Evolutionary conservation across 257 asterid species (phyloP), one percentile per base, ranked within the genome.

Genomic region (Pogostemon cablin): DNA sequence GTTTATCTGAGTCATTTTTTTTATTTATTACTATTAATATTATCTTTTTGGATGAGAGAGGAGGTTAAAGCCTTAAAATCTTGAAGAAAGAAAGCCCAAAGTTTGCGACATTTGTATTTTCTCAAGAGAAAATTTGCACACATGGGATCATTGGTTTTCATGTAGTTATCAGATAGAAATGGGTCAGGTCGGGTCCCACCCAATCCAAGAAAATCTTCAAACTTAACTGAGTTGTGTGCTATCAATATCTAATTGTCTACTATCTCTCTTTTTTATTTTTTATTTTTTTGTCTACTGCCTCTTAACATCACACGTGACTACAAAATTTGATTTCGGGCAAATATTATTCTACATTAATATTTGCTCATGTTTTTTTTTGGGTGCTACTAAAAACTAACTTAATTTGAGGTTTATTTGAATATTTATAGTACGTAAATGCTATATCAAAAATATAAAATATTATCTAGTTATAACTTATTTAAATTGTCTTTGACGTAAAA

Each of bases 201-300:
- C 61, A 61, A 65, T 71, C 74, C 72, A 62, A 68, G 7, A 73
- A 78, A 62, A 73, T 77, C 75, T 67, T 72, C 56, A 58, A 52
- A 72, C 58, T 77, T 50, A 12, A 50, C 32, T 55, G 8, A 20
- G 5, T 52, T 37, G 47, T 52, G 55, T 47, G 63, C 58, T 39
- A 48, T 52, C 25, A 58, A 50, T 62, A 46, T 62, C 53, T 4
- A 41, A 41, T 53, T 47, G 68, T 74, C 62, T 9, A 73, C 62
- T 67, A 5, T 38, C 46, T 9, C 50, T 49, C 32, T 25, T 1
- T 25, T 25, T 4, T 42, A 2, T 42, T 5, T 42, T 42, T 5
- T 42, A 15, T 15, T 15, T 15, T 15, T 15, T 15, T 15, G 17
- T 15, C 17, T 15, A 15, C 17, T 53, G 5, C 5, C 2, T 11